Percentiles rank a stretch among this genome's conserved stretches.
These are phyloP conservation scores for Penicillium steckii DNA, from an alignment of 495 filamentous ascomycete genomes.

Conservation along the genomic window DNA sequence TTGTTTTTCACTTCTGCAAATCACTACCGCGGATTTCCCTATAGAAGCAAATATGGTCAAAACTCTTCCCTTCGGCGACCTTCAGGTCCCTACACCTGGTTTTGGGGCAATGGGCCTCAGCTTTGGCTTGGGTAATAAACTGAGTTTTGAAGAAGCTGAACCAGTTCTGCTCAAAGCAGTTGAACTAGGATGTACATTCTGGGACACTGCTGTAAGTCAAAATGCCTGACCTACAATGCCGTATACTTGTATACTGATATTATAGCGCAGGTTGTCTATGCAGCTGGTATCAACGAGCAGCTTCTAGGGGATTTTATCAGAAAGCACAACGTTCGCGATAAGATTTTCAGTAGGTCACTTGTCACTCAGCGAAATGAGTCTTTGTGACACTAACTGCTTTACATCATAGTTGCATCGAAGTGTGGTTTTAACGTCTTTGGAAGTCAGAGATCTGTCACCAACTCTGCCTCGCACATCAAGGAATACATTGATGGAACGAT, in stretches of 20 bases:
- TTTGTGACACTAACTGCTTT: neutral
- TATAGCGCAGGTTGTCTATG: conserved; percentile 41
- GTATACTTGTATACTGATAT: neutral
- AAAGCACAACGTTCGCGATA: conserved; percentile 50
- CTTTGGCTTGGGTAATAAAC: conserved; percentile 39
- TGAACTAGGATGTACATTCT: conserved; percentile 52
- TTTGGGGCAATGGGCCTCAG: conserved; percentile 49
- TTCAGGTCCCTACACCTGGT: conserved; percentile 42
- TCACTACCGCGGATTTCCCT: neutral
- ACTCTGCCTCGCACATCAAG: conserved; percentile 50
- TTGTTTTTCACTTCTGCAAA: neutral
- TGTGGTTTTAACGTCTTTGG: conserved; percentile 42
- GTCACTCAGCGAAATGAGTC: neutral
- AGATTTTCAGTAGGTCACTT: conserved; percentile 42
- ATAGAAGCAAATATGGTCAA: conserved; percentile 37
- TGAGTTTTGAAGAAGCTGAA: conserved; percentile 46
- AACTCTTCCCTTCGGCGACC: conserved; percentile 39
- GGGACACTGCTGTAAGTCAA: conserved; percentile 48
- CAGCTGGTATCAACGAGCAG: conserved; percentile 49
- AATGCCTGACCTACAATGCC: neutral
- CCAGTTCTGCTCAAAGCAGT: conserved; percentile 50
- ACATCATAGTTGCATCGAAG: conserved; percentile 43
- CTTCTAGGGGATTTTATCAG: conserved; percentile 52
- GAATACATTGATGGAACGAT: conserved; percentile 52
- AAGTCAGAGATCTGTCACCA: conserved; percentile 35